Evolutionary conservation across 495 filamentous ascomycete species (phyloP).

Genomic region (Xylaria scruposa): DNA sequence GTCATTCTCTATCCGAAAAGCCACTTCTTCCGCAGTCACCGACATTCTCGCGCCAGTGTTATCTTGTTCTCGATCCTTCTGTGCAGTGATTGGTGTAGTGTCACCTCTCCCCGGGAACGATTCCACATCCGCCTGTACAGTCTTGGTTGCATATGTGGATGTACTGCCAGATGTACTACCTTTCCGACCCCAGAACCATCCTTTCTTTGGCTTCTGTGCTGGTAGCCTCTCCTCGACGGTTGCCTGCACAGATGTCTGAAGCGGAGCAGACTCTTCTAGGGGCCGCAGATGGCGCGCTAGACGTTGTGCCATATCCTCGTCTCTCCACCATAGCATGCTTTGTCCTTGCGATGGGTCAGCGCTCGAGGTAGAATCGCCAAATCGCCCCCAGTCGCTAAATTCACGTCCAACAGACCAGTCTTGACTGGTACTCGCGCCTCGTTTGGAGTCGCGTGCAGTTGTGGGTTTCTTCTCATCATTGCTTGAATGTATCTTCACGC

Average conservation of each 20-base stretch:
- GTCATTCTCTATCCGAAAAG: conserved; percentile 59
- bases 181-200: conserved; percentile 36
- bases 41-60: conserved; percentile 42
- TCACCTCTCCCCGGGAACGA: conserved; percentile 18
- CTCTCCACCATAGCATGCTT: conserved; percentile 49
- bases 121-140: conserved; percentile 30
- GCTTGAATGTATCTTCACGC: conserved; percentile 37
- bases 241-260: conserved; percentile 36
- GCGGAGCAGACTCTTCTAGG: conserved; percentile 29
- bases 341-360: not conserved
- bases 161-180: conserved; percentile 11
- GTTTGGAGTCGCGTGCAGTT: not conserved
- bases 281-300: conserved; percentile 54
- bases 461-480: conserved; percentile 36
- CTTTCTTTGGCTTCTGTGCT: conserved; percentile 38
- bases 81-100: not conserved
- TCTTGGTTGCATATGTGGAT: conserved; percentile 4
- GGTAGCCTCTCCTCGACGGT: conserved; percentile 40
- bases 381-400: conserved; percentile 53
- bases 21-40: conserved; percentile 57
- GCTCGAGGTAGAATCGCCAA: conserved; percentile 29
- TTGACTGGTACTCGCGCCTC: conserved; percentile 25
- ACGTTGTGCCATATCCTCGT: conserved; percentile 55
- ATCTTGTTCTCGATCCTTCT: conserved; percentile 25
- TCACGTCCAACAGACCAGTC: conserved; percentile 34